Percentiles rank a stretch among this genome's conserved stretches.
Evolutionary conservation across 2,329 filamentous ascomycete genomes (phyloP).

Genomic region (Monosporascus sp.): DNA sequence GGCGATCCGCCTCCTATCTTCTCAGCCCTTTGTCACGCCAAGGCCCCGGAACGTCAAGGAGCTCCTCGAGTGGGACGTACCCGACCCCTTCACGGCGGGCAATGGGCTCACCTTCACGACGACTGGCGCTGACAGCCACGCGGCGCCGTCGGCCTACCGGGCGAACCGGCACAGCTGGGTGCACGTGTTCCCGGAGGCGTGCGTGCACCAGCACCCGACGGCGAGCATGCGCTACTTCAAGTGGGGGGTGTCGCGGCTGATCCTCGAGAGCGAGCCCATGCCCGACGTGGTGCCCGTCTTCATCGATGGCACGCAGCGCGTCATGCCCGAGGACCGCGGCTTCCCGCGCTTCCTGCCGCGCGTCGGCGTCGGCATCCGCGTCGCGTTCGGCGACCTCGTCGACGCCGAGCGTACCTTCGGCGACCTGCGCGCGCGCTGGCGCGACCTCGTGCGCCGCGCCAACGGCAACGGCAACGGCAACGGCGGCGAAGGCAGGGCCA

Average conservation of each 20-base stretch:
- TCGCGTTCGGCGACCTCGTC: slow-evolving; percentile 75
- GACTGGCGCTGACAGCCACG: slow-evolving; percentile 59
- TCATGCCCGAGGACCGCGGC: slow-evolving; percentile 79
- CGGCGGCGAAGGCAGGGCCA: slow-evolving; percentile 29
- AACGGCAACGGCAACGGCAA: slow-evolving; percentile 11
- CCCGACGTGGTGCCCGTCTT: slow-evolving; percentile 92
- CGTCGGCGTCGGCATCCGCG: slow-evolving; percentile 60
- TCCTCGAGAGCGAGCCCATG: slow-evolving; percentile 81
- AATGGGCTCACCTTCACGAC: slow-evolving; percentile 55
- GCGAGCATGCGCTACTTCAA: slow-evolving; percentile 93
- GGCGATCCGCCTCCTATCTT: slow-evolving; percentile 76
- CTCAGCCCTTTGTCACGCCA: slow-evolving; percentile 39
- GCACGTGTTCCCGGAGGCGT: slow-evolving; percentile 93
- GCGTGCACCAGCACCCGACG: slow-evolving; percentile 79
- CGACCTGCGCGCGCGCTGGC: slow-evolving; percentile 71
- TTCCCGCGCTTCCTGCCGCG: slow-evolving; percentile 81
- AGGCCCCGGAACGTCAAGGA: slow-evolving; percentile 1
- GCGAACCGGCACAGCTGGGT: slow-evolving; percentile 75
- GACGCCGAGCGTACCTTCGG: slow-evolving; percentile 73
- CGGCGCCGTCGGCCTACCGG: slow-evolving; percentile 66
- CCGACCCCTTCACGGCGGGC: slow-evolving; percentile 50
- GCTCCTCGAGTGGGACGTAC: slow-evolving; percentile 17
- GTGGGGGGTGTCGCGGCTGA: slow-evolving; percentile 89
- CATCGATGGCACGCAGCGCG: slow-evolving; percentile 79
- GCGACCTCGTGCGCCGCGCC: slow-evolving; percentile 49